phyloP scores from a whole-genome alignment of 1,139 yeast genomes.

The Eremothecium sinecaudum region DNA sequence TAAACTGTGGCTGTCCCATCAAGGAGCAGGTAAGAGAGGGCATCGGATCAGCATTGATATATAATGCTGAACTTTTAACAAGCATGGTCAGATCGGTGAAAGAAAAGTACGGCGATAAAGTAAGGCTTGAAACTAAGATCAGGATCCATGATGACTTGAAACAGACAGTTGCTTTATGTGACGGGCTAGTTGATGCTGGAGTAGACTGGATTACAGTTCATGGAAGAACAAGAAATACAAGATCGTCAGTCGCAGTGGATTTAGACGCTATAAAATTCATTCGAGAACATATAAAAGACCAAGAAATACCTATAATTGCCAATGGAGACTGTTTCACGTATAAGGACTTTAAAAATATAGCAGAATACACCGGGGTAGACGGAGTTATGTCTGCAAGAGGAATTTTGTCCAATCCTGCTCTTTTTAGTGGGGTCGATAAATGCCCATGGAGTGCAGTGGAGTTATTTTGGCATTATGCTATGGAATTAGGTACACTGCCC shows the following conservation, averaged over 20 bases:
- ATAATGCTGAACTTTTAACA: conserved; percentile 70
- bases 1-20: conserved; percentile 96
- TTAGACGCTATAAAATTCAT: conserved; percentile 69
- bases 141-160: conserved; percentile 69
- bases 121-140: conserved; percentile 83
- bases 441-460: conserved; percentile 94
- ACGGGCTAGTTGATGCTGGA: conserved; percentile 71
- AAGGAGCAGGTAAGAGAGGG: conserved; percentile 93
- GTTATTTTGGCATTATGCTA: conserved; percentile 65
- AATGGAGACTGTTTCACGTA: conserved; percentile 84
- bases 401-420: conserved; percentile 71
- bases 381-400: conserved; percentile 98
- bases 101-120: conserved; percentile 52
- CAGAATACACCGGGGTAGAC: conserved; percentile 61
- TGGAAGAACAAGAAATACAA: conserved; percentile 77
- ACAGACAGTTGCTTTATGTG: conserved; percentile 66
- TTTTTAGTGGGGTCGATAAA: conserved; percentile 60
- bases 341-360: conserved; percentile 54
- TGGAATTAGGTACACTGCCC: conserved; percentile 69
- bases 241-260: conserved; percentile 77
- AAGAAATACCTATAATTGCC: conserved; percentile 75
- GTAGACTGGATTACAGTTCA: conserved; percentile 92
- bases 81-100: conserved; percentile 81
- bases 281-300: conserved; percentile 38
- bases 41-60: conserved; percentile 91